Conservation (phyloP, 2,329 filamentous ascomycete genomes). For the Diaporthe caulivora region DNA sequence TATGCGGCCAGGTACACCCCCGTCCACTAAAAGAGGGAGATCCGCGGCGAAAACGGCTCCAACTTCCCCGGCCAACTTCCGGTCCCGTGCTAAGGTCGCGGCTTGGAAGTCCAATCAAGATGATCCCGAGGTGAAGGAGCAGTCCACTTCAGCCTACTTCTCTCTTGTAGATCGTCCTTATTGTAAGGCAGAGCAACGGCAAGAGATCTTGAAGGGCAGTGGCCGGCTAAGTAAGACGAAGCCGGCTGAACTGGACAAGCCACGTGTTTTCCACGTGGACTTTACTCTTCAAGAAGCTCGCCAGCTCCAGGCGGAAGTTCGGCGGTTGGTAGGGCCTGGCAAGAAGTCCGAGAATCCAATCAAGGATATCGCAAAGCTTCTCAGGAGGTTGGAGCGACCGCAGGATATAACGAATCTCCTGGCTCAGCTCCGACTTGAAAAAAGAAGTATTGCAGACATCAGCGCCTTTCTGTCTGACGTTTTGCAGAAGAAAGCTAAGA, state of each 20-base stretch:
- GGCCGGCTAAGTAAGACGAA: slow-evolving; percentile 37
- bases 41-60: slow-evolving; percentile 14
- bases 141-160: slow-evolving; percentile 23
- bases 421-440: slow-evolving; percentile 32
- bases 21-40: slow-evolving; percentile 45
- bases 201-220: slow-evolving; percentile 39
- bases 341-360: slow-evolving; percentile 35
- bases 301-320: slow-evolving; percentile 21
- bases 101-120: slow-evolving; percentile 41
- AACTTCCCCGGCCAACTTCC: slow-evolving; percentile 38
- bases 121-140: not conserved
- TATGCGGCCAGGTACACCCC: slow-evolving; percentile 12
- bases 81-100: slow-evolving; percentile 37
- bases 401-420: not conserved
- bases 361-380: slow-evolving; percentile 41
- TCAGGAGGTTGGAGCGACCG: slow-evolving; percentile 26
- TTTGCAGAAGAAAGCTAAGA: slow-evolving; percentile 40
- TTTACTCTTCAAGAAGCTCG: slow-evolving; percentile 55
- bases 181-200: slow-evolving; percentile 38
- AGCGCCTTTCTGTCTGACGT: slow-evolving; percentile 54
- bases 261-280: slow-evolving; percentile 58
- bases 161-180: slow-evolving; percentile 44
- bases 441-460: slow-evolving; percentile 50
- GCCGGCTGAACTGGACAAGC: slow-evolving; percentile 23
- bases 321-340: slow-evolving; percentile 29